Evolutionary conservation across 106 monocot genomes (phyloP).

Genomic region (Phalaenopsis equestris): DNA sequence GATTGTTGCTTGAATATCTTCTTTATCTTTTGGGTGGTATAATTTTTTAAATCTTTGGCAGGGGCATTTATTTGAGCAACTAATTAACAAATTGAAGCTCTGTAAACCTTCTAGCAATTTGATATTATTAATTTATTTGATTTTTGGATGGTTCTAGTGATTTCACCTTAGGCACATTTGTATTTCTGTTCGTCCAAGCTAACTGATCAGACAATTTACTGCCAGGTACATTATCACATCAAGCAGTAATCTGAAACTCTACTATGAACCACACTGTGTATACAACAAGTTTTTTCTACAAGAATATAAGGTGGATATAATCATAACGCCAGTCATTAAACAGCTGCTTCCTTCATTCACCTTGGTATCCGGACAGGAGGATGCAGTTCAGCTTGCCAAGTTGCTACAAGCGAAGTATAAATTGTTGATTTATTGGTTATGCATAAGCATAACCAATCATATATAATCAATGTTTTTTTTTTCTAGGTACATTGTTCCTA

Average conservation of each 20-base stretch:
- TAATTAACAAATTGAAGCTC: not conserved
- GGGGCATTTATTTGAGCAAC: not conserved
- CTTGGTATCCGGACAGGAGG: constrained; percentile 92
- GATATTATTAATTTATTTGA: not conserved
- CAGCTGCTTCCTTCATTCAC: constrained; percentile 75
- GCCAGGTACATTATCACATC: constrained; percentile 58
- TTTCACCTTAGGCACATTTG: not conserved
- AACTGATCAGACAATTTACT: constrained; percentile 1
- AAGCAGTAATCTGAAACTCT: constrained; percentile 36
- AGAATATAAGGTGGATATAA: constrained; percentile 50
- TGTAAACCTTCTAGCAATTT: not conserved
- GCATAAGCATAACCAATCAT: not conserved
- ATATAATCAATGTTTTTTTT: not conserved
- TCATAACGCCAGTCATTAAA: constrained; percentile 88
- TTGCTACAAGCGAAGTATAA: constrained; percentile 72
- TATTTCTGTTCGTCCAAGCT: not conserved
- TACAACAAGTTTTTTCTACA: constrained; percentile 50
- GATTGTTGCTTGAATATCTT: not conserved
- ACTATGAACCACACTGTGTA: constrained; percentile 94
- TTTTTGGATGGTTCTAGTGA: not conserved
- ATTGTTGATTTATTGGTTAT: not conserved
- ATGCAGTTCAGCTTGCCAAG: constrained; percentile 82
- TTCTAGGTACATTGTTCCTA: constrained; percentile 61
- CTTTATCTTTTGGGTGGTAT: not conserved
- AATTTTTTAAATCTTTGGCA: not conserved